phyloP scores from a whole-genome alignment of 1,284 basidiomycete species.

The Trichosporon coremiiforme region DNA sequence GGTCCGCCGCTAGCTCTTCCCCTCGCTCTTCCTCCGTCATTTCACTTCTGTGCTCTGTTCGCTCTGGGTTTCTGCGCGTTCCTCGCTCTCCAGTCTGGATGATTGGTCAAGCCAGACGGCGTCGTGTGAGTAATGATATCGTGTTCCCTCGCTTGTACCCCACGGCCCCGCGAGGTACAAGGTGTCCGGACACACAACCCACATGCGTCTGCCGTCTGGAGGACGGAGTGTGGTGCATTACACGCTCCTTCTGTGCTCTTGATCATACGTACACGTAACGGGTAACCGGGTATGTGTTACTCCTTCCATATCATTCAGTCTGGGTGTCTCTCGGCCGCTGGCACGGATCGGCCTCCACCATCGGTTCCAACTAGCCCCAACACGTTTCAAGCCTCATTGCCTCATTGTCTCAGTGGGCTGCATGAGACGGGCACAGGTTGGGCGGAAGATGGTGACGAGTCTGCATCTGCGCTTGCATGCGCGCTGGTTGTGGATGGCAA shows the following conservation, averaged over 20 bases:
- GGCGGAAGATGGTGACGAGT: neutral
- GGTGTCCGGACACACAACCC: slow-evolving; percentile 6
- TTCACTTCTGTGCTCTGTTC: neutral
- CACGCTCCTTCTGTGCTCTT: neutral
- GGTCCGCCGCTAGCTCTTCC: neutral
- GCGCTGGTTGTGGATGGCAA: neutral
- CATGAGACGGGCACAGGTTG: neutral
- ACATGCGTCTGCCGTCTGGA: slow-evolving; percentile 4
- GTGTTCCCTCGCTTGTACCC: neutral
- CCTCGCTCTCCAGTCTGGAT: neutral
- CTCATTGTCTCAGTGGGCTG: slow-evolving; percentile 10
- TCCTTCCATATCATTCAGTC: neutral
- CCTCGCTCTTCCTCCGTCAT: neutral
- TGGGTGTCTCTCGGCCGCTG: neutral
- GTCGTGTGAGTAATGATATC: neutral
- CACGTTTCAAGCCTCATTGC: slow-evolving; percentile 17
- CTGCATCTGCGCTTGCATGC: neutral
- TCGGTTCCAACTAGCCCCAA: slow-evolving; percentile 14
- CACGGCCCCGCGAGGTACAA: neutral
- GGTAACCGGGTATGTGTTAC: neutral
- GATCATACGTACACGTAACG: slow-evolving; percentile 1
- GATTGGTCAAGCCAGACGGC: neutral
- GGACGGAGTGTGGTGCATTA: neutral
- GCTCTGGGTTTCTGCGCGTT: neutral
- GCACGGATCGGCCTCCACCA: slow-evolving; percentile 17